Base-by-base conservation (phyloP, 176 grass and related monocot species). In the Oryza punctata region DNA sequence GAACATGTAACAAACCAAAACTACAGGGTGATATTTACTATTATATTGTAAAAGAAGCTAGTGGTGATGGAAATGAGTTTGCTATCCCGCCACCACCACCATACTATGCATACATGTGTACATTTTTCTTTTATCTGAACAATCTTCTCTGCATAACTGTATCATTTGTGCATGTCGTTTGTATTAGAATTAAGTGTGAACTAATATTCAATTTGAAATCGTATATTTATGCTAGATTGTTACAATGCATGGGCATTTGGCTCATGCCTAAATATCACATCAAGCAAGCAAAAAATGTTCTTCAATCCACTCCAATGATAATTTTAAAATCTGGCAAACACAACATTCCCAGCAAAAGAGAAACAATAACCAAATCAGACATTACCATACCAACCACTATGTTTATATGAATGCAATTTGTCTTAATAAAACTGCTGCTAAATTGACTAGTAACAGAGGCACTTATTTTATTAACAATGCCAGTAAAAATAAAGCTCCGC, bases 261-360 rank as follows among this genome's bases (percentile, higher is more conserved):
- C 6, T 57, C 7, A 57, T 57, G 18, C n/a, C 19, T 57, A 25
- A n/a, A 13, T 7, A 26, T 37, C 23, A 19, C 70, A 5, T 23
- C 16, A 70, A 68, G 1, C 24, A 60, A 26, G 15, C n/a, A 70
- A 30, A 70, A 18, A n/a, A 70, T 70, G 7, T 30, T 60, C 14
- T 23, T 46, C 5, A 61, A 40, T 44, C 26, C 68, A 46, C 13
- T 25, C 26, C 11, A 59, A 61, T 59, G 3, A 64, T 15, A 21
- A 85, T 52, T 10, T 76, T 52, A 76, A 12, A 49, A 87, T 21
- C 32, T 60, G 13, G 57, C 28, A 9, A 73, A 66, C 13, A 15
- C 18, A 67, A 37, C 47, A 59, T 38, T 67, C 28, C 35, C 14
- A 52, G n/a, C 3, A 21, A 75, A 73, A 46, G 16, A 63, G 24